Percentiles rank a stretch among this genome's conserved stretches.
phyloP scores from a whole-genome alignment of 805 yeast species.

The Candida insectalens region DNA sequence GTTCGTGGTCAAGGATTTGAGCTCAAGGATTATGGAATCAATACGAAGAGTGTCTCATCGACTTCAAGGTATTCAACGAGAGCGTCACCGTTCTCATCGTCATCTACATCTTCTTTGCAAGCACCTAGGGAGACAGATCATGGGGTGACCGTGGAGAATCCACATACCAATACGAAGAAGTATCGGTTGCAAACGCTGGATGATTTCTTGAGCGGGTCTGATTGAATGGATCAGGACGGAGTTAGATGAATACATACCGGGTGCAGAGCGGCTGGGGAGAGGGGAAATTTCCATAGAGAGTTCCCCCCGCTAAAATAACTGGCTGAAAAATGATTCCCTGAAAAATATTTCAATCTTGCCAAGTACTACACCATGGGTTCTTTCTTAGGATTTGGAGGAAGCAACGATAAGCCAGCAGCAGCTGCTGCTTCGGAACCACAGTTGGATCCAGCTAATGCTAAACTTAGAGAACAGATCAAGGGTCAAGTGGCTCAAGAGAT shows the following conservation, averaged over 20 bases:
- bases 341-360: constrained; percentile 8
- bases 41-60: constrained; percentile 9
- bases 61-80: neutral
- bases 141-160: neutral
- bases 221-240: too few relatives aligned
- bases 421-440: too few relatives aligned
- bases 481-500: constrained; percentile 69
- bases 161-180: constrained; percentile 17
- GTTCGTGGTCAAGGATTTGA: constrained; percentile 24
- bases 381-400: constrained; percentile 23
- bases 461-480: constrained; percentile 54
- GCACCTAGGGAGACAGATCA: neutral
- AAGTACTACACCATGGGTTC: constrained; percentile 15
- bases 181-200: constrained; percentile 72
- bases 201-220: constrained; percentile 61
- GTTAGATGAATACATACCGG: too few relatives aligned
- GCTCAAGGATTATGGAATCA: constrained; percentile 29
- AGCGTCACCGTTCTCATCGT: neutral
- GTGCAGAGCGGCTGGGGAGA: too few relatives aligned
- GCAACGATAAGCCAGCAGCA: constrained; percentile 4
- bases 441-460: constrained; percentile 23
- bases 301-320: too few relatives aligned
- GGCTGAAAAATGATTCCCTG: too few relatives aligned
- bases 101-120: neutral
- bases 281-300: too few relatives aligned